Percentiles rank a stretch among this genome's conserved stretches.
These are phyloP conservation scores for Pythium brachiatum DNA, from an alignment of 352 stramenopile species.

Conservation along the genomic window DNA sequence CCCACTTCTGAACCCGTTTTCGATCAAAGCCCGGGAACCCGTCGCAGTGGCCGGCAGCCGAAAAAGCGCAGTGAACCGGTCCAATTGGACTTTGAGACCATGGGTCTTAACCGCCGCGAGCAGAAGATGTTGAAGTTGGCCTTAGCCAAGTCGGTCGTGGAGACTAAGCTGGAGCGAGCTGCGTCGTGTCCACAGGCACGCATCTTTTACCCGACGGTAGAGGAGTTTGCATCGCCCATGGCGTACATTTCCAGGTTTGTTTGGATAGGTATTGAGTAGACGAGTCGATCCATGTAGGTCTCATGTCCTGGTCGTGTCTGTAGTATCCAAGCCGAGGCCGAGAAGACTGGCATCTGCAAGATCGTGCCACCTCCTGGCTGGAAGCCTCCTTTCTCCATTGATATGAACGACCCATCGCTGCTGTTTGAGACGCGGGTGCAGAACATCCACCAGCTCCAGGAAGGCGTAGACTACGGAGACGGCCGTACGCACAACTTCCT, in stretches of 20 bases:
- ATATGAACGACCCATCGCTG: constrained; percentile 50
- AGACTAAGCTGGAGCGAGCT: constrained; percentile 42
- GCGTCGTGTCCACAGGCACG: constrained; percentile 34
- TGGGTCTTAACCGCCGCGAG: constrained; percentile 28
- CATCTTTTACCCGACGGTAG: constrained; percentile 79
- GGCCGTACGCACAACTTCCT: constrained; percentile 60
- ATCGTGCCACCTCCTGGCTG: constrained; percentile 96
- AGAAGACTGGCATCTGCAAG: constrained; percentile 94
- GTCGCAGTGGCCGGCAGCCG: constrained; percentile 27
- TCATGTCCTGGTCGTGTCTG: constrained; percentile 5
- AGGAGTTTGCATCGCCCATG: constrained; percentile 87
- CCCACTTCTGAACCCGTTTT: constrained; percentile 7
- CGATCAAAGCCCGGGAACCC: constrained; percentile 11
- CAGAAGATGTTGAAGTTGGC: constrained; percentile 69
- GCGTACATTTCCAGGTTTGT: constrained; percentile 82
- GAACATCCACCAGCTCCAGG: constrained; percentile 86
- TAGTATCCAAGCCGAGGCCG: constrained; percentile 60
- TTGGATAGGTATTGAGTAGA: background rate
- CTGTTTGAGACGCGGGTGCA: constrained; percentile 93
- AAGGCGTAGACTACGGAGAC: constrained; percentile 66
- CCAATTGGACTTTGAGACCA: constrained; percentile 25
- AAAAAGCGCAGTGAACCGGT: constrained; percentile 41
- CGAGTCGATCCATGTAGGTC: constrained; percentile 4
- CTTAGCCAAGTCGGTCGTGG: constrained; percentile 44
- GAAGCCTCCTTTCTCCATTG: constrained; percentile 77